Evolutionary conservation across 176 grass and related monocot species (phyloP), one percentile per base, ranked within the genome.

Genomic region (Tillandsia fasciculata): DNA sequence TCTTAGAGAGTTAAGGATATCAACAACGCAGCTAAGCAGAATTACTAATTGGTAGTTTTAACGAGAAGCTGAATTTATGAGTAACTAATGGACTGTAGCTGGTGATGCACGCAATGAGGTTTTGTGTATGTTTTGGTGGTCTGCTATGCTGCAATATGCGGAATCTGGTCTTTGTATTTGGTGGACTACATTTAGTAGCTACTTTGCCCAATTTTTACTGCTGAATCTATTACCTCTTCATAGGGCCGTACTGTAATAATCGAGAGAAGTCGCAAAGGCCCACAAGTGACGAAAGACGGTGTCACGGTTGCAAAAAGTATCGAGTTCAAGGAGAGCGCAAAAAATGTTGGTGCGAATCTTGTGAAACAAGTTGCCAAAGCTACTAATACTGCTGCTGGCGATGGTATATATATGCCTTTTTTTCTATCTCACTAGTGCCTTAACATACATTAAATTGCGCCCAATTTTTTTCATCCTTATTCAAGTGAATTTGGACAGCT

Each of bases 341-440:
- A 87, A 75, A 96, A 96, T 81, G 73, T 92, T 18, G 88, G 92
- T 53, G 88, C 92, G 10, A 83, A 75, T 75, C 84, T 96, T 78
- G 92, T 96, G 67, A 96, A 96, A 76, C 88, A 90, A 42, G 92
- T 96, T 64, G 92, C 92, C 52, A 83, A 87, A 72, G 80, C 86
- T 66, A 96, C 92, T 52, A 96, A 85, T 48, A 87, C 87, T 81
- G 80, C 71, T 63, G 92, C 92, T 50, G 92, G 92, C 72, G 92
- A 96, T 83, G 92, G 92, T 96, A 83, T 42, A 42, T 42, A 42
- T 42, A 42, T 11, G 53, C 64, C 0, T 54, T 3, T 24, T 53
- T 65, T 51, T 79, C 48, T 50, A 17, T 51, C 2, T 63, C n/a
- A 42, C 33, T 42, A 42, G 33, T 42, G 33, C 26, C 23, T 84